These are phyloP conservation scores for Coemansia sp. DNA, from an alignment of 192 early-diverging fungal species.

Conservation along the genomic window DNA sequence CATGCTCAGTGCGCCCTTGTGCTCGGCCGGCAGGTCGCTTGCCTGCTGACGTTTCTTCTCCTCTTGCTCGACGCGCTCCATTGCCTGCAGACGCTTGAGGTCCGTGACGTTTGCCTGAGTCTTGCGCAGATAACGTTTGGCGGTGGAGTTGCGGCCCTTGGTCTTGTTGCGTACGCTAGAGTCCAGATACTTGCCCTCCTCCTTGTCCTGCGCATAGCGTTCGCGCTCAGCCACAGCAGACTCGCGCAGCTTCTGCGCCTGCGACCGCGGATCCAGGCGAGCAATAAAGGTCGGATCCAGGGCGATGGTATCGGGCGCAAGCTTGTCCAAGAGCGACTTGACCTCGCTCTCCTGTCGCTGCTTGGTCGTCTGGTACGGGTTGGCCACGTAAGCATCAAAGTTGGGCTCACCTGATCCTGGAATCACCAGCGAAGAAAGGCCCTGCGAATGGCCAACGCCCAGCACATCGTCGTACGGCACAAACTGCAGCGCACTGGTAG, in stretches of 20 bases:
- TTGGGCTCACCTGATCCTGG: constrained; percentile 97
- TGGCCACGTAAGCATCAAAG: constrained; percentile 89
- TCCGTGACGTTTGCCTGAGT: constrained; percentile 83
- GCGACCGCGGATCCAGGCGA: constrained; percentile 65
- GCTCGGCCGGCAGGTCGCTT: constrained; percentile 28
- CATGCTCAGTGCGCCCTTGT: constrained; percentile 35
- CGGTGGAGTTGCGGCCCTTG: constrained; percentile 59
- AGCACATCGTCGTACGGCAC: constrained; percentile 97
- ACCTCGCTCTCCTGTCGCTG: constrained; percentile 91
- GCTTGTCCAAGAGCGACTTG: constrained; percentile 82
- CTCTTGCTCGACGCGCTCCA: constrained; percentile 34
- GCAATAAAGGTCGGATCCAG: constrained; percentile 82
- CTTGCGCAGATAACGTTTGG: constrained; percentile 72
- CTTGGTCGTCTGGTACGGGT: constrained; percentile 87
- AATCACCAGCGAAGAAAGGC: constrained; percentile 77
- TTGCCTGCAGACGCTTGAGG: constrained; percentile 48
- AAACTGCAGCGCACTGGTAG: constrained; percentile 63
- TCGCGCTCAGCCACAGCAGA: constrained; percentile 5
- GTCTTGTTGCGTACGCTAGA: constrained; percentile 40
- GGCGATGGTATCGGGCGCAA: constrained; percentile 91
- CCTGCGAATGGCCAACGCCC: constrained; percentile 76
- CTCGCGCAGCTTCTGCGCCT: constrained; percentile 17
- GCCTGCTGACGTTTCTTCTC: constrained; percentile 14
- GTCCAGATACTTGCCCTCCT: constrained; percentile 30
- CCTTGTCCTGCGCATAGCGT: constrained; percentile 27